phyloP scores from a whole-genome alignment of 2,329 filamentous ascomycete species.

The Botryotinia narcissicola region DNA sequence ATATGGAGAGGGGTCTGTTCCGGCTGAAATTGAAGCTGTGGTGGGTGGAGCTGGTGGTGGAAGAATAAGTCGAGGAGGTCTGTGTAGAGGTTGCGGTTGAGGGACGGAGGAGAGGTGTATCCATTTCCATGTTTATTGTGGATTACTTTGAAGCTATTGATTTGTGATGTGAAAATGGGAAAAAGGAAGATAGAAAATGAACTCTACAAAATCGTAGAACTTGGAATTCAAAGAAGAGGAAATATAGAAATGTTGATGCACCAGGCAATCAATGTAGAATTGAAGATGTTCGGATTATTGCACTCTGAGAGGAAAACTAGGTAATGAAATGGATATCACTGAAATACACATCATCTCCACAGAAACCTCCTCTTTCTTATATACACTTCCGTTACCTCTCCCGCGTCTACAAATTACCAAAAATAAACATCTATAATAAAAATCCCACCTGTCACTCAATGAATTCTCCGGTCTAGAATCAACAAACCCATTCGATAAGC shows the following conservation, averaged over 20 bases:
- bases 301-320: neutral
- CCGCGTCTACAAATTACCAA: neutral
- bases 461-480: neutral
- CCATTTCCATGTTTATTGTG: slow-evolving; percentile 12
- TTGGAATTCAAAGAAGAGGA: neutral
- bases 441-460: neutral
- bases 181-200: neutral
- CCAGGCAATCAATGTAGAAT: slow-evolving; percentile 2
- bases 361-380: slow-evolving; percentile 5
- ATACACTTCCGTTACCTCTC: neutral
- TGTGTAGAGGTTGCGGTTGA: neutral
- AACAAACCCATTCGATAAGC: neutral
- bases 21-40: neutral
- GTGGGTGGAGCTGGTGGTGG: neutral
- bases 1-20: neutral
- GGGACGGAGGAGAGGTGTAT: slow-evolving; percentile 15
- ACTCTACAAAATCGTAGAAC: neutral
- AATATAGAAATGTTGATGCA: neutral
- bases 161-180: neutral
- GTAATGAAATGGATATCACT: neutral
- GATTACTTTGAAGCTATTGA: neutral
- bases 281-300: neutral
- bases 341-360: neutral
- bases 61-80: neutral
- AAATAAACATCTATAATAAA: neutral